Evolutionary conservation across 768 basidiomycete genomes (phyloP), one percentile per base, ranked within the genome.

Genomic region (Cystofilobasidium macerans): DNA sequence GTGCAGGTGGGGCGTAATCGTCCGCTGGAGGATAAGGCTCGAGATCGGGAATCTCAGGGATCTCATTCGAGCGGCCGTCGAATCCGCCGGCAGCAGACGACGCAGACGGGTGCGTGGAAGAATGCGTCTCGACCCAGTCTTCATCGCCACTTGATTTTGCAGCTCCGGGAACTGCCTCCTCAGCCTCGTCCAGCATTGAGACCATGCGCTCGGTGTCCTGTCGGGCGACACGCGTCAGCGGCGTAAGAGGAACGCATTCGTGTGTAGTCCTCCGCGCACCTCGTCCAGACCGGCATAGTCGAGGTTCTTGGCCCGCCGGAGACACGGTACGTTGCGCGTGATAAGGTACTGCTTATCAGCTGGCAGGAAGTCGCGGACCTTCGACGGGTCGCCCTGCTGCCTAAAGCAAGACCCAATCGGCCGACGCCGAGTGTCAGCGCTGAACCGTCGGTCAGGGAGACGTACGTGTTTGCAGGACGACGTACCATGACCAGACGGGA

Each of bases 51-150:
- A 93, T 93, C 72, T 92, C 90, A 65, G 60, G 60, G 47, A 61
- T 68, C 24, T 32, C 43, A 14, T 54, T 28, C 33, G 38, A 32
- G 26, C 30, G 4, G 45, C 35, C 48, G 61, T 40, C 14, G 40
- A 13, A 13, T 35, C 35, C 57, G 61, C 42, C 14, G 22, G 35
- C 33, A 3, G 20, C 3, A 3, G 48, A 61, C 42, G 45, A 35
- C 8, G 36, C 20, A 22, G 33, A 33, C 35, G 42, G 47, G 33
- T 42, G 43, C 18, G 36, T 57, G 11, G 57, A 56, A 30, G 92
- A 86, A 74, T 99, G 95, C 14, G 95, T 99, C 76, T 97, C 91
- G 24, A 99, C 95, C 95, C 95, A 99, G 71, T 98, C 94, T 67
- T 95, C 92, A 9, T 79, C 80, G 12, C 75, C 77, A 20, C n/a